phyloP scores from a whole-genome alignment of 2,329 filamentous ascomycete genomes.

The Thelonectria olida region DNA sequence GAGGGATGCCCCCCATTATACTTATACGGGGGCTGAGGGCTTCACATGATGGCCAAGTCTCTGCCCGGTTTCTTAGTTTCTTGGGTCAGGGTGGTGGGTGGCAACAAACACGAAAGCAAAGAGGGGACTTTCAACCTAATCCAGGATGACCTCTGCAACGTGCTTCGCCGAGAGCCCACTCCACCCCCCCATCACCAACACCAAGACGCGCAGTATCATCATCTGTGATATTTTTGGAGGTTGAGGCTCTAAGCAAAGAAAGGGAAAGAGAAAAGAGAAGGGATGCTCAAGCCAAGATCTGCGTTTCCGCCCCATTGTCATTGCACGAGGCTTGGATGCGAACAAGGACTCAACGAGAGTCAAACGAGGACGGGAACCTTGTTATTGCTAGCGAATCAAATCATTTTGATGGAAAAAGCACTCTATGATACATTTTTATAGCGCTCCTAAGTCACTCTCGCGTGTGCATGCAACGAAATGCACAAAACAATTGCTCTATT shows the following conservation, averaged over 20 bases:
- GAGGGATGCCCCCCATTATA: constrained; percentile 30
- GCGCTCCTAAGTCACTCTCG: constrained; percentile 22
- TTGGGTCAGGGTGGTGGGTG: too few relatives aligned
- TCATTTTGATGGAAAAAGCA: constrained; percentile 18
- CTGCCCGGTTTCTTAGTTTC: constrained; percentile 41
- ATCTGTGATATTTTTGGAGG: background rate
- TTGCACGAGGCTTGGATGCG: background rate
- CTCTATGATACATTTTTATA: constrained; percentile 41
- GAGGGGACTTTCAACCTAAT: constrained; percentile 25
- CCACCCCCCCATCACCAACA: constrained; percentile 19
- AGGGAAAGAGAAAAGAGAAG: too few relatives aligned
- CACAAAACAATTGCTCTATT: constrained; percentile 37
- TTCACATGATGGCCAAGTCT: constrained; percentile 26
- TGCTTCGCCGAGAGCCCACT: constrained; percentile 32
- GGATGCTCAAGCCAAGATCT: background rate
- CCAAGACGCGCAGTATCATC: constrained; percentile 1
- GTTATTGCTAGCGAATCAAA: constrained; percentile 8
- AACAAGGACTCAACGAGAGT: background rate
- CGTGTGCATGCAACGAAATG: constrained; percentile 17
- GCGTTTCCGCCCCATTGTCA: too few relatives aligned
- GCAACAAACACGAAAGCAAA: constrained; percentile 31
- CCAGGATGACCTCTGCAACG: constrained; percentile 31
- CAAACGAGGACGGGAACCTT: too few relatives aligned
- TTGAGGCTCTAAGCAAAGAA: too few relatives aligned
- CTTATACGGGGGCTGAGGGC: constrained; percentile 33